phyloP scores from a whole-genome alignment of 257 asterid genomes.

The Jasminum sambac region DNA sequence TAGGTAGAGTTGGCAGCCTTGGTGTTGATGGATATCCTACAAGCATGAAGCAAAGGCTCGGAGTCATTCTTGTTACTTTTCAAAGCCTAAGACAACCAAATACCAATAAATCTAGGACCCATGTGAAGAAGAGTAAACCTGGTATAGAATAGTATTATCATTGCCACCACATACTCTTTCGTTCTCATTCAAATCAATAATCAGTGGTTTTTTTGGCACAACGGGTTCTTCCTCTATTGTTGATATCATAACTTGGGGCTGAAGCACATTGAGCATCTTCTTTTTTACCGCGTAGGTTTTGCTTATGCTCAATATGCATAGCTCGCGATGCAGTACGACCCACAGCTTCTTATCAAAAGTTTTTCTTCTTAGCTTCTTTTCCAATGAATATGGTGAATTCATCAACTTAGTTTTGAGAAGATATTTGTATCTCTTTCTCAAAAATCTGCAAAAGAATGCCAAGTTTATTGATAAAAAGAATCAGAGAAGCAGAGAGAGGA shows the following conservation, averaged over 20 bases:
- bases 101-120: no score
- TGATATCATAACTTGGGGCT: conserved; percentile 27
- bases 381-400: conserved; percentile 18
- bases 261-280: conserved; percentile 23
- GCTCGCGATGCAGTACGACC: conserved; percentile 8
- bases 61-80: no score
- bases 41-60: no score
- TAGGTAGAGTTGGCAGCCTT: no score
- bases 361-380: conserved; percentile 41
- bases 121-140: no score
- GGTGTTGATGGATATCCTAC: no score
- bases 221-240: no score
- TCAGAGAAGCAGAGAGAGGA: conserved; percentile 23
- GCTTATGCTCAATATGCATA: conserved; percentile 36
- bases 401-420: conserved; percentile 41
- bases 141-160: no score
- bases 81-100: no score
- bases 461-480: conserved; percentile 7
- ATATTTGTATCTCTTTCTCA: conserved; percentile 49
- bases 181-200: no score
- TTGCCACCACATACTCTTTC: no score
- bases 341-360: conserved; percentile 34
- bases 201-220: no score
- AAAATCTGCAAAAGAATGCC: conserved; percentile 46
- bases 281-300: conserved; percentile 27